phyloP scores from a whole-genome alignment of 2,329 filamentous ascomycete species.

The Fusarium drepaniforme region DNA sequence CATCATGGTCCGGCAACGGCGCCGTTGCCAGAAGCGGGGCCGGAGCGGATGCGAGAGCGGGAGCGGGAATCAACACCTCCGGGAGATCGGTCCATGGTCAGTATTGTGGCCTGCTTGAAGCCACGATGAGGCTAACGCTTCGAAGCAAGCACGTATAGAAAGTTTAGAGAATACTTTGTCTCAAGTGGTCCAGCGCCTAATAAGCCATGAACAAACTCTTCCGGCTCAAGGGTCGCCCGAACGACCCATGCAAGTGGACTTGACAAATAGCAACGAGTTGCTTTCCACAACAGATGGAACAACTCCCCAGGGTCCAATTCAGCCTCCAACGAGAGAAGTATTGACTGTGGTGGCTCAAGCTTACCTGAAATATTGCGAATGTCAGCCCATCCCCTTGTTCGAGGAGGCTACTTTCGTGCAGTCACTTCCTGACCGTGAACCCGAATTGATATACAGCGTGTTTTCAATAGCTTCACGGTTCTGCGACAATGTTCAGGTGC shows the following conservation, averaged over 20 bases:
- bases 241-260: neutral
- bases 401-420: neutral
- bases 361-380: conserved; percentile 15
- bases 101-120: neutral
- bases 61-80: neutral
- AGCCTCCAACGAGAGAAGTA: neutral
- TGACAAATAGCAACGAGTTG: neutral
- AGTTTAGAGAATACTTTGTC: neutral
- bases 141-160: neutral
- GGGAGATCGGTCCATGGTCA: neutral
- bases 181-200: neutral
- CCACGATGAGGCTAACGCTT: neutral
- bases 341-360: neutral
- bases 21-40: neutral
- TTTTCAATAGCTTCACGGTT: neutral
- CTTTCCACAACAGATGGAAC: too few species aligned
- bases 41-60: neutral
- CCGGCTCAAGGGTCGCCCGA: neutral
- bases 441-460: neutral
- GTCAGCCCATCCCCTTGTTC: conserved; percentile 18
- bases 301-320: too few species aligned
- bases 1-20: neutral
- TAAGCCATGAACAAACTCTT: neutral
- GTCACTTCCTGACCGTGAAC: neutral
- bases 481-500: neutral